Base-by-base conservation (phyloP, 2,329 filamentous ascomycete species). In the Cryphonectria parasitica region DNA sequence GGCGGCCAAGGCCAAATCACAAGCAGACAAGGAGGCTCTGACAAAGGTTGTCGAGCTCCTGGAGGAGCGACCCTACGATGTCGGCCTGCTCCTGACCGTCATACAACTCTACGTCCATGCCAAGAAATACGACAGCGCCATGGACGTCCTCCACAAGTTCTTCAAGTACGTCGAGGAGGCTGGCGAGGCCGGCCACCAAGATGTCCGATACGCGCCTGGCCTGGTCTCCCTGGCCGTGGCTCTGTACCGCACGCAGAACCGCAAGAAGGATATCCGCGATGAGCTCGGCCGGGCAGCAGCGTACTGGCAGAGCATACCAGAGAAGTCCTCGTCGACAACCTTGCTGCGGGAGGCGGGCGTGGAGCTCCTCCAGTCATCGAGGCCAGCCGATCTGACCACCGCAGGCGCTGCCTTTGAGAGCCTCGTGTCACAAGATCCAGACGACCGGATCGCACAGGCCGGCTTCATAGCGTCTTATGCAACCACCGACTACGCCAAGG, bases 391-490 rank as follows among this genome's bases (percentile, higher is more conserved):
- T 74, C 83, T 94, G 36, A 80, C 86, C 19, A 84, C 89, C 0
- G 95, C 96, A 0, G 90, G 90, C 3, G 87, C 92, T n/a, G 91
- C 96, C 10, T 98, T 98, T 80, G 86, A 88, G 66, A 87, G 87
- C 64, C 86, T 98, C 17, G 88, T 91, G 73, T 81, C 87, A 2
- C 85, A 89, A 71, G 86, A 94, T 58, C 83, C 87, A n/a, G 83
- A 83, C 54, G 93, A 97, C 75, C 87, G 86, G 43, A 86, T 91
- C 68, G 90, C 92, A 1, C 88, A 89, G 22, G 94, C 94, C 11
- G 96, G 96, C 1, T 89, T 96, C n/a, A 88, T 98, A 10, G 96
- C 96, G 3, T 91, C 94, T 13, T 89, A 92, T 75, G 91, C 92
- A 39, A 88, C 88, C 1, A 84, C 83, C 1, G 85, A 91, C 72